Evolutionary conservation across 805 yeast species (phyloP), one percentile per base, ranked within the genome.

Genomic region (Candida alai): DNA sequence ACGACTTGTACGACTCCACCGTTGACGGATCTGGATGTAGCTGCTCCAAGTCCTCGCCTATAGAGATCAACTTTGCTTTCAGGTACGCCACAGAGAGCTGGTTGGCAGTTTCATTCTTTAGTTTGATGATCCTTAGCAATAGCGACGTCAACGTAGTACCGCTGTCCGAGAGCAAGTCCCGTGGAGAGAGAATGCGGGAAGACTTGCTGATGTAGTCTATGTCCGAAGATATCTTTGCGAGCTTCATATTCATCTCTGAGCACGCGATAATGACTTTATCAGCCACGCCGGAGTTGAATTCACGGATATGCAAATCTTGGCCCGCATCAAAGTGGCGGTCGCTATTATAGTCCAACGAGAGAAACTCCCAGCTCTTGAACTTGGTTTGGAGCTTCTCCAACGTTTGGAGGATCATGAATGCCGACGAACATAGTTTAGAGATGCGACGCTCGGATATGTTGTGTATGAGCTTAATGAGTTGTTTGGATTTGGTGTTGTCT

Each of bases 51-150:
- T 80, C 84, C 23, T 70, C 65, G n/a, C 83, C 84, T 12, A 82
- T 81, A 10, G 73, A 62, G 20, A 81, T 72, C 33, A 82, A 61
- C 44, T 76, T 78, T 16, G 87, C 80, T 48, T 77, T 76, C 47
- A 80, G 78, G 51, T 80, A 80, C 9, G 76, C 65, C 8, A 77
- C 70, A 2, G 79, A 70, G 11, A 80, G 58, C 35, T 70, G 65
- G 34, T 77, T 78, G 5, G 70, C 64, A 19, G 79, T 51, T 13
- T 65, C 60, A 40, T 72, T 74, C 41, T 74, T 72, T 30, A 79
- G 49, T 45, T 68, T 70, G 33, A 78, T 64, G 23, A 63, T 63
- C 26, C 74, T 54, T 42, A 72, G 52, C 13, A 60, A 49, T 27
- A 70, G 58, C 37, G 68, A 73, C 4, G 74, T 68, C 29, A 69